Base-by-base conservation (phyloP, 306 rosid species). In the Fagus crenata region DNA sequence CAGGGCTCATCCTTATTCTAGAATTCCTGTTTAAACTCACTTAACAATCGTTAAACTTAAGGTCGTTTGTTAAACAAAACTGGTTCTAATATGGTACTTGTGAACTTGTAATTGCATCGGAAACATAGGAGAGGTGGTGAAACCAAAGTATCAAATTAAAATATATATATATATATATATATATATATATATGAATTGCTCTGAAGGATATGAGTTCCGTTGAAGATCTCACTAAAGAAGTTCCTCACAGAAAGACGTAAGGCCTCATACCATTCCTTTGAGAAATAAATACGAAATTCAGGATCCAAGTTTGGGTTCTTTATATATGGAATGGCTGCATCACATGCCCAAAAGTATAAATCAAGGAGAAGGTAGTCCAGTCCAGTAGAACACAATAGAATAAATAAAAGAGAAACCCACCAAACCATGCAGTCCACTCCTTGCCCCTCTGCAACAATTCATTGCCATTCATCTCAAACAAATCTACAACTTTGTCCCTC, bases 341-440 rank as follows among this genome's bases (percentile, higher is more conserved):
- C 60, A 84, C 75, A 73, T 12, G 65, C 53, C 72, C 69, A 75
- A 75, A 53, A 76, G 58, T 43, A 63, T 80, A 82, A 72, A 81
- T 67, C 43, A 36, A 51, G 36, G 53, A 17, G 35, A 68, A 54
- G 58, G 28, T 59, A 85, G 65, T 49, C 39, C 73, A 80, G 18
- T 2, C 39, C 73, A 80, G 18, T 2, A 72, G 37, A 72, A 65
- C 58, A 18, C 40, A 77, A 43, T 2, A 74, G 31, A 63, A 71
- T 53, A 51, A 61, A 31, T 13, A 60, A 74, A 49, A 18, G 67
- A 77, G 64, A 64, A 77, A 82, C 98, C 80, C 90, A 95, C 97
- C 97, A 82, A 95, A 95, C 98, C 98, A 95, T 11, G 87, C 87
- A 78, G 87, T 83, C 97, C 97, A 95, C 49, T 90, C 93, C 58